Conservation (phyloP, 2,329 filamentous ascomycete genomes). For the Fusarium graminum region DNA sequence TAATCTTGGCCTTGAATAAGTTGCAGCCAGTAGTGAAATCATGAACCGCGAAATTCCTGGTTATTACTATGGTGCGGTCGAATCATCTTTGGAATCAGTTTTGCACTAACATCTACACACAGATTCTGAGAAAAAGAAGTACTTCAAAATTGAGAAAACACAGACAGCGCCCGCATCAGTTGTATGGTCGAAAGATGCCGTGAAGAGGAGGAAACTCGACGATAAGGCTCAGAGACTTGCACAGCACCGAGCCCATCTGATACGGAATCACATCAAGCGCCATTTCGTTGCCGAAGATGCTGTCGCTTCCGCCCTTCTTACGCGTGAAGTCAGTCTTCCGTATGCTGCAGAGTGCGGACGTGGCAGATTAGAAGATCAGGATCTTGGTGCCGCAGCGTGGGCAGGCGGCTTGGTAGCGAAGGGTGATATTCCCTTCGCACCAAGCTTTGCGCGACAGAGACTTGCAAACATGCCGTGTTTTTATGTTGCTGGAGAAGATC, state of each 20-base stretch:
- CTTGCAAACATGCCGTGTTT: slow-evolving; percentile 57
- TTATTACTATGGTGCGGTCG: slow-evolving; percentile 64
- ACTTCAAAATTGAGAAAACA: slow-evolving; percentile 75
- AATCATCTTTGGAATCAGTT: background rate
- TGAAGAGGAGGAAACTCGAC: slow-evolving; percentile 67
- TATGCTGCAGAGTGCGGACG: slow-evolving; percentile 37
- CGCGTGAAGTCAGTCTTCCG: slow-evolving; percentile 46
- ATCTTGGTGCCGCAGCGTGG: slow-evolving; percentile 55
- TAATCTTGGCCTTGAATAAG: too few species aligned
- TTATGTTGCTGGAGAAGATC: slow-evolving; percentile 57
- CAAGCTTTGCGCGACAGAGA: slow-evolving; percentile 46
- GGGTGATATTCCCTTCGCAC: slow-evolving; percentile 56
- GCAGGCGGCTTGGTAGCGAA: slow-evolving; percentile 56
- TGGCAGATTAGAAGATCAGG: slow-evolving; percentile 43
- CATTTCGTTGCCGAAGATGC: slow-evolving; percentile 53
- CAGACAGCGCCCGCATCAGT: slow-evolving; percentile 64
- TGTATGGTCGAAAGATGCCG: slow-evolving; percentile 68
- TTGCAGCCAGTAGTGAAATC: background rate
- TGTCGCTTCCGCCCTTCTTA: slow-evolving; percentile 49
- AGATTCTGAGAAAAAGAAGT: slow-evolving; percentile 72
- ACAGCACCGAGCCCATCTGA: slow-evolving; percentile 47
- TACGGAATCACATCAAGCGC: slow-evolving; percentile 57
- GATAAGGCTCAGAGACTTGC: slow-evolving; percentile 53
- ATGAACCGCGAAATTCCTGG: slow-evolving; percentile 62
- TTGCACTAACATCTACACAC: background rate